These are phyloP conservation scores for Diversispora epigaea DNA, from an alignment of 192 early-diverging fungal species.

Conservation along the genomic window DNA sequence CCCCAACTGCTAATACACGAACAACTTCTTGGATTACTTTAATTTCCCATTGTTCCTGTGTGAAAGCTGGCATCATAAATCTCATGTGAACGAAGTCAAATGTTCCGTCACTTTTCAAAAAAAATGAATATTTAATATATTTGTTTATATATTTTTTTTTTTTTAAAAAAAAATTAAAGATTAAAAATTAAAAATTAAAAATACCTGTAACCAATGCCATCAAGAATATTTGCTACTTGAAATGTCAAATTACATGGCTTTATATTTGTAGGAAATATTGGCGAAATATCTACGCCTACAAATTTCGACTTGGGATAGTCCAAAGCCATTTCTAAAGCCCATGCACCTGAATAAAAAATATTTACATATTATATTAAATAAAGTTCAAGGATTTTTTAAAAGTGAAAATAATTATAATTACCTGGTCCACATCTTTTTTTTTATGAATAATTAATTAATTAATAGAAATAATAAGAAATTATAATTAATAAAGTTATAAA, in stretches of 20 bases:
- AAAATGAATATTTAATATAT: too few relatives aligned
- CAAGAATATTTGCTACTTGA: slow-evolving; percentile 31
- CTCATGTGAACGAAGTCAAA: slow-evolving; percentile 32
- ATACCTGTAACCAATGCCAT: slow-evolving; percentile 17
- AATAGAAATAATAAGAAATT: not conserved
- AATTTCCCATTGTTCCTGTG: slow-evolving; percentile 1
- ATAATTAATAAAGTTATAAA: not conserved
- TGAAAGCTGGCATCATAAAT: not conserved
- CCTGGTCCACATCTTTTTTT: not conserved
- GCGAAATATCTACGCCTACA: slow-evolving; percentile 39
- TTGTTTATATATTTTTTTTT: too few relatives aligned
- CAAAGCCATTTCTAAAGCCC: slow-evolving; percentile 13
- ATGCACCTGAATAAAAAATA: not conserved
- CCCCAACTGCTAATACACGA: slow-evolving; percentile 38
- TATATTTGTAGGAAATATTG: slow-evolving; percentile 40
- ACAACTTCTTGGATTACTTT: slow-evolving; percentile 28
- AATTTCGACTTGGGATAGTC: slow-evolving; percentile 26
- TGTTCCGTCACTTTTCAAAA: not conserved
- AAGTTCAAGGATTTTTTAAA: too few relatives aligned
- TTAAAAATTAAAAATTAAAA: too few relatives aligned
- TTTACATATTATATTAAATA: too few relatives aligned
- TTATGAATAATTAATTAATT: too few relatives aligned
- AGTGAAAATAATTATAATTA: too few relatives aligned
- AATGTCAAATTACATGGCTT: slow-evolving; percentile 39
- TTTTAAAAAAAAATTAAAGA: too few relatives aligned